These are phyloP conservation scores for Protea cynaroides DNA, from an alignment of 164 flowering plant genomes.

Conservation along the genomic window DNA sequence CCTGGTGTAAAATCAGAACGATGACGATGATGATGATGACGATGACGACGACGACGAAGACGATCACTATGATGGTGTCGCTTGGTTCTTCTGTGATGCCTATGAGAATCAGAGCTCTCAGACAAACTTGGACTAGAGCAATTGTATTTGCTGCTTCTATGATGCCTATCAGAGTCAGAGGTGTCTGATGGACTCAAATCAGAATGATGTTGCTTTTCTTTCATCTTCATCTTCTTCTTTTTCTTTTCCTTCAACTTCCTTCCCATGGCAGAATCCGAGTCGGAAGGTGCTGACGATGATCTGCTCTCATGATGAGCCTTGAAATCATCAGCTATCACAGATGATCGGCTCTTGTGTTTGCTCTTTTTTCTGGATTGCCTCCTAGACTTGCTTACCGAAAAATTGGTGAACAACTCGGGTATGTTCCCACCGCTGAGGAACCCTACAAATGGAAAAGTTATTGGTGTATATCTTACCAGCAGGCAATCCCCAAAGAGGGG, in stretches of 20 bases:
- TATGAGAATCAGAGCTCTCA: conserved; percentile 22
- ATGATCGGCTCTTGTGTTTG: conserved; percentile 39
- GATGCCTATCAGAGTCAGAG: conserved; percentile 17
- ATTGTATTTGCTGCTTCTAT: conserved; percentile 5
- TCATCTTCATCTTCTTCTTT: conserved; percentile 17
- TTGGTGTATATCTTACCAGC: not conserved
- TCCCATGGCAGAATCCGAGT: conserved; percentile 19
- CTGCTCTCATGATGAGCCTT: conserved; percentile 17
- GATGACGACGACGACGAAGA: conserved; percentile 1
- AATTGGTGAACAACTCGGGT: conserved; percentile 62
- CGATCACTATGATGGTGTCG: conserved; percentile 1
- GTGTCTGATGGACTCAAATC: conserved; percentile 22
- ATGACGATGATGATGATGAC: not conserved
- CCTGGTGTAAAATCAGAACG: not conserved
- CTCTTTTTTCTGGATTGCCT: conserved; percentile 43
- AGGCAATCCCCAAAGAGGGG: not conserved
- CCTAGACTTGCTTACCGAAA: conserved; percentile 37
- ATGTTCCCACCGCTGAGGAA: conserved; percentile 60
- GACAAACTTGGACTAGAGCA: conserved; percentile 15
- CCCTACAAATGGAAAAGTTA: conserved; percentile 34
- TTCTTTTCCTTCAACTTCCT: conserved; percentile 27
- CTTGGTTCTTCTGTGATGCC: conserved; percentile 18
- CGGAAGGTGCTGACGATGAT: conserved; percentile 20
- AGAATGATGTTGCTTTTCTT: conserved; percentile 18
- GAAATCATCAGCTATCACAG: conserved; percentile 15